These are phyloP conservation scores for Calcarisporium arbuscula DNA, from an alignment of 2,329 filamentous ascomycete species.

Conservation along the genomic window DNA sequence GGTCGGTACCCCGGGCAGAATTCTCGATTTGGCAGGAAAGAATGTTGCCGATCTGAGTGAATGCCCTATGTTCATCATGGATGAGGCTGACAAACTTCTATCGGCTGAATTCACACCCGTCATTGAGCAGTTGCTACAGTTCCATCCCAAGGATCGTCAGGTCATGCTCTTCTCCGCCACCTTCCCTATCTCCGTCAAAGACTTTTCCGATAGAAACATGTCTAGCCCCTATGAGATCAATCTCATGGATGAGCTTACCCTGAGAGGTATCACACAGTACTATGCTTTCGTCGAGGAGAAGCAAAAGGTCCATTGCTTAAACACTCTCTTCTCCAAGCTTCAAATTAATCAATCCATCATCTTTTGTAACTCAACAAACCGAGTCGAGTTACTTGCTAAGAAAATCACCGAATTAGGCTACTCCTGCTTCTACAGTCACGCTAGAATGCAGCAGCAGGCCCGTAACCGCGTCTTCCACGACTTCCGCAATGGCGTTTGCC, in stretches of 20 bases:
- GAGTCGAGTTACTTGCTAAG: conserved; percentile 94
- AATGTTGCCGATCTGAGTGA: conserved; percentile 92
- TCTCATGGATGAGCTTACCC: conserved; percentile 96
- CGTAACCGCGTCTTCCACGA: conserved; percentile 99
- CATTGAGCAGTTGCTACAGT: conserved; percentile 90
- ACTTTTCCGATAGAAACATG: conserved; percentile 99
- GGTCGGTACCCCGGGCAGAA: conserved; percentile 93
- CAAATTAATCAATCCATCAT: conserved; percentile 99
- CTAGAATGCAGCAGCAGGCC: conserved; percentile 93
- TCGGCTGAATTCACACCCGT: conserved; percentile 96
- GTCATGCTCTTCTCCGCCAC: conserved; percentile 99
- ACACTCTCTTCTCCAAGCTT: conserved; percentile 96
- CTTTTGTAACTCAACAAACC: conserved; percentile 99
- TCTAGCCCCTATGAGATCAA: conserved; percentile 95
- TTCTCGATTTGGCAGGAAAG: conserved; percentile 93
- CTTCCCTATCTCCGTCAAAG: conserved; percentile 94
- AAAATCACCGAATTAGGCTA: conserved; percentile 99
- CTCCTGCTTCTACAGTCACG: conserved; percentile 99
- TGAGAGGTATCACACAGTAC: conserved; percentile 97
- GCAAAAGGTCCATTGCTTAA: conserved; percentile 97
- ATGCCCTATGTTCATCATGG: conserved; percentile 98
- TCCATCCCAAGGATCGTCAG: conserved; percentile 94
- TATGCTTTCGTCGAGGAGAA: conserved; percentile 99
- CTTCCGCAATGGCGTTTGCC: conserved; percentile 95
- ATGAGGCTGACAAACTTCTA: conserved; percentile 96